Base-by-base conservation (phyloP, 495 filamentous ascomycete species). In the Penicillium cataractarum region DNA sequence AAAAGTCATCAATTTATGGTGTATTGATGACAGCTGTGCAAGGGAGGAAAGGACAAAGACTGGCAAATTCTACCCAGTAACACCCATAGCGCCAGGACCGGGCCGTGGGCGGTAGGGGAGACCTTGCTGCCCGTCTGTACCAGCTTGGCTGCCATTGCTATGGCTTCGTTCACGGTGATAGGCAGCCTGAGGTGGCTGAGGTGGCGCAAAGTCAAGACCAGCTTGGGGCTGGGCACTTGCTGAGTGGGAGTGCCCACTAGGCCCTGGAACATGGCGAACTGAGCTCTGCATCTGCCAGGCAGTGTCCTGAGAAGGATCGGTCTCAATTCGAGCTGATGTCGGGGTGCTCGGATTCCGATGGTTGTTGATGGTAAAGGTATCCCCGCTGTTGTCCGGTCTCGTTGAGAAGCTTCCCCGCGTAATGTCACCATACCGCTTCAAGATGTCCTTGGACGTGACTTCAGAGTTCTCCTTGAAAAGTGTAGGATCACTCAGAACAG, bases 391-490 rank as follows among this genome's bases (percentile, higher is more conserved):
- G 63, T 81, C 79, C n/a, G 81, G 82, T 66, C 84, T 83, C 61
- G 80, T 82, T 12, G 86, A 80, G 22, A 86, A 76, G 44, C 82
- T 81, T 62, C 80, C 85, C 13, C 81, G 81, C 39, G 83, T 83
- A 63, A 93, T 90, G 64, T 92, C 90, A 7, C 89, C 91, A 71
- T 93, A 93, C 42, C 90, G 85, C 72, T 93, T 92, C 24, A 99
- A 84, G 55, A 99, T 98, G 70, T 98, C 95, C 71, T 99, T 98
- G 2, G 93, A 93, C 2, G 96, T 97, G 51, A 98, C 87, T 57
- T 99, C 94, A 40, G 87, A 86, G 62, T 82, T 88, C 65, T 86
- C 89, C 72, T 85, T 89, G 74, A 96, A 93, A 49, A 98, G 85
- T 24, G 83, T 83, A 37, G 87, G 86, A 72, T 98, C 93, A 67